These are phyloP conservation scores for Hypericum perforatum DNA, from an alignment of 345 rosid species.

Conservation along the genomic window DNA sequence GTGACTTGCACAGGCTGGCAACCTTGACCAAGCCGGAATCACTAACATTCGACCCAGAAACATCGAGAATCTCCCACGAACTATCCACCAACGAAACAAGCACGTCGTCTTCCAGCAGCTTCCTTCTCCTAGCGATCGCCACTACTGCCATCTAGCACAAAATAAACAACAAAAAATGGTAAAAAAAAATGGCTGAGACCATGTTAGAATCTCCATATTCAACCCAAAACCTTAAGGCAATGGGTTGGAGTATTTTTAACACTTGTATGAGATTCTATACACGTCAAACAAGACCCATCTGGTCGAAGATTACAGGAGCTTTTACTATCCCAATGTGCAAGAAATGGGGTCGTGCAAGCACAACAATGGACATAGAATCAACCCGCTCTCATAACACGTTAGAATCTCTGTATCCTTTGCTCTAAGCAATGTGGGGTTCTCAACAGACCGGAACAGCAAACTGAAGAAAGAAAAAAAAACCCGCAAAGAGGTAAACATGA, in stretches of 20 bases:
- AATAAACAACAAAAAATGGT: slow-evolving; percentile 2
- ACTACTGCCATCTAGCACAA: slow-evolving; percentile 43
- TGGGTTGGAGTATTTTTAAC: too few species aligned
- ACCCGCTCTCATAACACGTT: too few species aligned
- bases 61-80: slow-evolving; percentile 76
- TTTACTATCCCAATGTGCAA: too few species aligned
- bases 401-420: too few species aligned
- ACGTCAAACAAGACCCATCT: too few species aligned
- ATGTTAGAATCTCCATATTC: background rate
- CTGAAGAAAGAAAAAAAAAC: background rate
- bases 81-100: slow-evolving; percentile 57
- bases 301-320: too few species aligned
- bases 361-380: too few species aligned
- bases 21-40: slow-evolving; percentile 53
- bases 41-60: slow-evolving; percentile 69
- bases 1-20: slow-evolving; percentile 48
- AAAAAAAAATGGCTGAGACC: background rate
- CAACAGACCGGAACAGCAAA: too few species aligned
- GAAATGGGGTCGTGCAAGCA: too few species aligned
- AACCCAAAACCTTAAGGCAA: too few species aligned
- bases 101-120: slow-evolving; percentile 48
- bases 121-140: slow-evolving; percentile 80
- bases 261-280: too few species aligned
- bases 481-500: background rate
- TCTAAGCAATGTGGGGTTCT: too few species aligned